Percentiles rank a stretch among this genome's conserved stretches.
These are phyloP conservation scores for Blastobotrys illinoisensis DNA, from an alignment of 1,139 yeast species.

Conservation along the genomic window DNA sequence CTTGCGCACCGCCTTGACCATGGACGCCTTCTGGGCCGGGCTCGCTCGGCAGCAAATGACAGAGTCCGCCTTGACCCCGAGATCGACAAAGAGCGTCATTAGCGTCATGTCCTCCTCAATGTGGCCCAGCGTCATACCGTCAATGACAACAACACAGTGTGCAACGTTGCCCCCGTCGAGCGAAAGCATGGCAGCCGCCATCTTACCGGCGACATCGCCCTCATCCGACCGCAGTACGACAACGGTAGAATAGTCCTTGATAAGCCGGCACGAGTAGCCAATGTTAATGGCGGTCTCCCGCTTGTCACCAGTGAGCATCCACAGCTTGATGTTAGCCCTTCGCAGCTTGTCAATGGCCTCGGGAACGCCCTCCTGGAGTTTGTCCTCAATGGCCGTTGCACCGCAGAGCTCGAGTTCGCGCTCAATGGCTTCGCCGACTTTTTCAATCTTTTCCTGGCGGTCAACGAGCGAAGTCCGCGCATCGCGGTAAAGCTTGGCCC, in stretches of 20 bases:
- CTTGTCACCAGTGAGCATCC: conserved; percentile 99
- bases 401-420: conserved; percentile 63
- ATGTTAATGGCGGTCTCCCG: conserved; percentile 96
- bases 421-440: conserved; percentile 70
- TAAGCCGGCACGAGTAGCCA: conserved; percentile 89
- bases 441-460: conserved; percentile 62
- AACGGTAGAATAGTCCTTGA: conserved; percentile 88
- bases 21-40: conserved; percentile 90
- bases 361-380: conserved; percentile 91
- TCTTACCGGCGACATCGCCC: conserved; percentile 41
- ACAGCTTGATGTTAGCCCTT: conserved; percentile 87
- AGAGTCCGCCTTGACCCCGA: conserved; percentile 83
- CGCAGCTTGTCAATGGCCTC: conserved; percentile 88
- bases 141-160: conserved; percentile 89
- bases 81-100: conserved; percentile 69
- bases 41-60: conserved; percentile 95
- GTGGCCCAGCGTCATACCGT: conserved; percentile 73
- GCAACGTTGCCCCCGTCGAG: conserved; percentile 70
- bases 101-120: conserved; percentile 69
- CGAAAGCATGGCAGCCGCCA: conserved; percentile 56
- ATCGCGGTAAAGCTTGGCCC: conserved; percentile 62
- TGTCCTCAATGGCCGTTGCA: conserved; percentile 97
- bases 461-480: conserved; percentile 75
- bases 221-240: conserved; percentile 62
- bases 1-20: conserved; percentile 74